Evolutionary conservation across 768 basidiomycete species (phyloP).

Genomic region (Gloeostereum incarnatum): DNA sequence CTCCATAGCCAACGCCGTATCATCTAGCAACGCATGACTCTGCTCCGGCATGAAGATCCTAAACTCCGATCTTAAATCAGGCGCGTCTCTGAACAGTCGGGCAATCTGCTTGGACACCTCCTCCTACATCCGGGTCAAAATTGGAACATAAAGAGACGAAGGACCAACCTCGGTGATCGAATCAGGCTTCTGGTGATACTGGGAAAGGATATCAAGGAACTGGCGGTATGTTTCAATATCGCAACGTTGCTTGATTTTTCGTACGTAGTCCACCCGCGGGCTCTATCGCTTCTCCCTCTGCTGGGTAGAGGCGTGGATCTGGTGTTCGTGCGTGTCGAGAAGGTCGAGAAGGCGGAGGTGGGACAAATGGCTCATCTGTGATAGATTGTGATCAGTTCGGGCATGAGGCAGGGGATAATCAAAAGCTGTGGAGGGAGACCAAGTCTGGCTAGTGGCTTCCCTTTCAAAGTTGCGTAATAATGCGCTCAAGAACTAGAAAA

Average conservation of each 20-base stretch:
- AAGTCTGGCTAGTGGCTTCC: no score
- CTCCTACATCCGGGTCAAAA: slow-evolving; percentile 26
- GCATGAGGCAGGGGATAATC: no score
- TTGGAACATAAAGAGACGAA: slow-evolving; percentile 6
- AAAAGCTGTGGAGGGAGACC: no score
- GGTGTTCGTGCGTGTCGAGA: slow-evolving; percentile 16
- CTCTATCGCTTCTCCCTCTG: slow-evolving; percentile 29
- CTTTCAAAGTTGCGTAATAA: no score
- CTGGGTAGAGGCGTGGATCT: slow-evolving; percentile 22
- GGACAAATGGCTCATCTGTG: no score
- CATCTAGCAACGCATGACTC: slow-evolving; percentile 39
- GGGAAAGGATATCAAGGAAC: slow-evolving; percentile 68
- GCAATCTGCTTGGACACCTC: slow-evolving; percentile 66
- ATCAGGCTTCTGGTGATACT: slow-evolving; percentile 52
- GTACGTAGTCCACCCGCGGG: slow-evolving; percentile 91
- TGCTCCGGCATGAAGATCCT: slow-evolving; percentile 66
- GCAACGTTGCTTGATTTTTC: slow-evolving; percentile 93
- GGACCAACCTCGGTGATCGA: slow-evolving; percentile 47
- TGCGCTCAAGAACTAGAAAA: no score
- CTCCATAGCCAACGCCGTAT: slow-evolving; percentile 12
- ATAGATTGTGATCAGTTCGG: no score
- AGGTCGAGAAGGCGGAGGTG: slow-evolving; percentile 6
- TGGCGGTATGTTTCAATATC: slow-evolving; percentile 80
- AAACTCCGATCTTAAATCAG: slow-evolving; percentile 67
- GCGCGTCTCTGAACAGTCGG: slow-evolving; percentile 63